A percentile compares a stretch with the other conserved stretches of the same genome.
Evolutionary conservation across 495 filamentous ascomycete genomes (phyloP).

Genomic region (Talaromyces thailandensis): DNA sequence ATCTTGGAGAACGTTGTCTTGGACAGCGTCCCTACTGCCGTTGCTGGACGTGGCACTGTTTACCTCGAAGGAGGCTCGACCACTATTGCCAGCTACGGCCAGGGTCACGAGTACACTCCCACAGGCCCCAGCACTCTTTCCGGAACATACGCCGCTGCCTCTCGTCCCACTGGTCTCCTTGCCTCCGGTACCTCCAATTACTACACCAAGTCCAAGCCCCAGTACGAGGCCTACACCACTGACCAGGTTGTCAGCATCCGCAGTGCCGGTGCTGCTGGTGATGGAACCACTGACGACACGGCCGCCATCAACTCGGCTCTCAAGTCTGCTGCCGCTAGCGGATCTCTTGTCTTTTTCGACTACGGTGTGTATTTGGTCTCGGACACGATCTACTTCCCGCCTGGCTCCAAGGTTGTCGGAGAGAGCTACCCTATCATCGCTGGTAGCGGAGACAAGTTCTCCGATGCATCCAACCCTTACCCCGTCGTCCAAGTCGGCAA

Average conservation of each 20-base stretch:
- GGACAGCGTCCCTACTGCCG: slow-evolving; percentile 40
- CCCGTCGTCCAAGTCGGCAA: slow-evolving; percentile 52
- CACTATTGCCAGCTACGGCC: slow-evolving; percentile 58
- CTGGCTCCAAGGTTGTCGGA: slow-evolving; percentile 19
- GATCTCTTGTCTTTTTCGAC: slow-evolving; percentile 30
- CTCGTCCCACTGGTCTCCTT: slow-evolving; percentile 30
- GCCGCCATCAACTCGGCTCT: slow-evolving; percentile 29
- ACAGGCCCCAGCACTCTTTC: slow-evolving; percentile 24
- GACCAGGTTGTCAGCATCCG: slow-evolving; percentile 46
- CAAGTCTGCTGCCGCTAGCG: slow-evolving; percentile 12
- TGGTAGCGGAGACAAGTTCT: slow-evolving; percentile 44
- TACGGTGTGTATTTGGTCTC: slow-evolving; percentile 25
- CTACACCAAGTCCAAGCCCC: slow-evolving; percentile 52
- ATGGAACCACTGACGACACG: slow-evolving; percentile 54
- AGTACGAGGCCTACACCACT: slow-evolving; percentile 45
- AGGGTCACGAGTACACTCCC: slow-evolving; percentile 60
- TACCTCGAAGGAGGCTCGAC: slow-evolving; percentile 64
- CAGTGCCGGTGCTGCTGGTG: slow-evolving; percentile 48
- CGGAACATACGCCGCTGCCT: slow-evolving; percentile 22
- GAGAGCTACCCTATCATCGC: slow-evolving; percentile 48
- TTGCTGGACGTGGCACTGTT: slow-evolving; percentile 41
- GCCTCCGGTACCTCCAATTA: slow-evolving; percentile 42
- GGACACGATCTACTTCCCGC: slow-evolving; percentile 23
- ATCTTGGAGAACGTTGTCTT: slow-evolving; percentile 85
- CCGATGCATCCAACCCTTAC: slow-evolving; percentile 45